Conservation (phyloP, 1,139 yeast species). For the Casaregolazyma suthepensis region DNA sequence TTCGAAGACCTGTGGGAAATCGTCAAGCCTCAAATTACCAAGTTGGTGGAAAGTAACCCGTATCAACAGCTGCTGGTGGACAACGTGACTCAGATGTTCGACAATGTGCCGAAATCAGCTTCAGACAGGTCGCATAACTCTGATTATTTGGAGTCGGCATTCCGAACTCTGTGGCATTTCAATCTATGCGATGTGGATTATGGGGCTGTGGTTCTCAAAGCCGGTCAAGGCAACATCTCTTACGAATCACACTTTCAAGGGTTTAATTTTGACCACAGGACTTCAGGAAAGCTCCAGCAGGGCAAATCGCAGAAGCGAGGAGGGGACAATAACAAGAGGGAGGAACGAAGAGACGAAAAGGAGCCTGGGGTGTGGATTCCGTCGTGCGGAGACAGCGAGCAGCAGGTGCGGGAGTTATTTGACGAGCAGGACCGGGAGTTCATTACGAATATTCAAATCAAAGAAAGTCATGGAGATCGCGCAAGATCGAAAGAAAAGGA, state of each 20-base stretch:
- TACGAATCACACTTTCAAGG: constrained; percentile 43
- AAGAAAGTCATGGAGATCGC: constrained; percentile 23
- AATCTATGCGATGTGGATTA: constrained; percentile 57
- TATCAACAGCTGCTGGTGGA: constrained; percentile 39
- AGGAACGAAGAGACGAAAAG: constrained; percentile 8
- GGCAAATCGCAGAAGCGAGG: background rate
- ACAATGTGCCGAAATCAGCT: constrained; percentile 21
- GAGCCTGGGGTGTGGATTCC: constrained; percentile 37
- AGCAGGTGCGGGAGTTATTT: constrained; percentile 30
- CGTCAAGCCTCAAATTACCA: constrained; percentile 48
- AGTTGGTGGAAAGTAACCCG: constrained; percentile 32
- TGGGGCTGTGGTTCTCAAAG: constrained; percentile 39
- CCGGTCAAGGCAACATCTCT: constrained; percentile 39
- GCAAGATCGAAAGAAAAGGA: background rate
- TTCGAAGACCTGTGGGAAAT: constrained; percentile 61
- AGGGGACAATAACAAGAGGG: constrained; percentile 1
- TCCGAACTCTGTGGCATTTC: constrained; percentile 72
- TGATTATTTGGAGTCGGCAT: constrained; percentile 55
- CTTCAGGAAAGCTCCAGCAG: constrained; percentile 10
- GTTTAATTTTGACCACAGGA: constrained; percentile 45
- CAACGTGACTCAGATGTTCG: constrained; percentile 55
- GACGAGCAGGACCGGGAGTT: constrained; percentile 29
- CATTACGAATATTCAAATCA: constrained; percentile 30
- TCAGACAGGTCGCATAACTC: background rate
- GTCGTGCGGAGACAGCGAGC: constrained; percentile 29